Evolutionary conservation across 2,329 filamentous ascomycete species (phyloP).

Genomic region (Aspergillus spinulosporus): DNA sequence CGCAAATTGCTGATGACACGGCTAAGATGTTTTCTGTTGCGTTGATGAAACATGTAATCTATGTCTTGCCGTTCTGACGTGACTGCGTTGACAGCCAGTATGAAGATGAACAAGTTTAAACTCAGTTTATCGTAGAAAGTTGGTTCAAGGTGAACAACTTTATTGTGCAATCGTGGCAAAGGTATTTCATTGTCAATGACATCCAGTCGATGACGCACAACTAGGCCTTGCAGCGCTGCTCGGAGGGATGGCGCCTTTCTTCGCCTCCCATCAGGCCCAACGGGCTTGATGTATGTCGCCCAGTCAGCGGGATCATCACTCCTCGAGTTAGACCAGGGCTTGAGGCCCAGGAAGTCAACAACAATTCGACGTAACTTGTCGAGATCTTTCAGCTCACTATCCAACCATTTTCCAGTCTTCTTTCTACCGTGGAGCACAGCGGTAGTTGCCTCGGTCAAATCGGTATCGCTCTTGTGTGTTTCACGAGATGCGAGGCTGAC

Average conservation of each 20-base stretch:
- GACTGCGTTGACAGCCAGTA: slow-evolving; percentile 81
- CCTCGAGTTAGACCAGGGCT: slow-evolving; percentile 71
- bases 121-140: slow-evolving; percentile 82
- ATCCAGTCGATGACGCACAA: slow-evolving; percentile 74
- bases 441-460: slow-evolving; percentile 33
- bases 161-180: slow-evolving; percentile 72
- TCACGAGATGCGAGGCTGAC: slow-evolving; percentile 54
- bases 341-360: slow-evolving; percentile 69
- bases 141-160: slow-evolving; percentile 71
- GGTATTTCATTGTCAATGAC: slow-evolving; percentile 65
- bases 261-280: slow-evolving; percentile 55
- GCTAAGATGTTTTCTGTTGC: slow-evolving; percentile 66
- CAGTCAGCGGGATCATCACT: slow-evolving; percentile 66
- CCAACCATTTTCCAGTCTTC: slow-evolving; percentile 43
- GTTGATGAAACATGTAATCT: slow-evolving; percentile 86
- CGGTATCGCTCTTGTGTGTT: slow-evolving; percentile 36
- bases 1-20: slow-evolving; percentile 75
- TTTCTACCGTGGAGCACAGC: slow-evolving; percentile 36
- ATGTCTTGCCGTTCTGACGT: slow-evolving; percentile 80
- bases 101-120: slow-evolving; percentile 80
- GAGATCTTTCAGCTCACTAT: slow-evolving; percentile 63
- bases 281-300: slow-evolving; percentile 69
- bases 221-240: slow-evolving; percentile 71
- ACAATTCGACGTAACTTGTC: slow-evolving; percentile 67
- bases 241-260: slow-evolving; percentile 54